Evolutionary conservation across 345 rosid species (phyloP).

Genomic region (Passiflora organensis): DNA sequence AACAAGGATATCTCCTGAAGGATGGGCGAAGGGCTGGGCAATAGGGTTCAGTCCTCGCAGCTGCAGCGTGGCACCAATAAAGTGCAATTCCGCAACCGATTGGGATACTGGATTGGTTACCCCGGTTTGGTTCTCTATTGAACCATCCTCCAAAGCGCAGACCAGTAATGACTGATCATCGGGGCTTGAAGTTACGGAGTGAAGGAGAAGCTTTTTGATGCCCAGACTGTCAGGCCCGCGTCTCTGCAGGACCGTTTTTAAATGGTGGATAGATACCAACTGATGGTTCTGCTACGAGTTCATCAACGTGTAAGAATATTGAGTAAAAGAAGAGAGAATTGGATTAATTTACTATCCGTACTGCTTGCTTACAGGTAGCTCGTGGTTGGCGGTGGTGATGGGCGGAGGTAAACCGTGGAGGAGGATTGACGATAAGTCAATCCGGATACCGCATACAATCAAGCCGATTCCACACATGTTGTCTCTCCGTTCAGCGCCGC

Average conservation of each 20-base stretch:
- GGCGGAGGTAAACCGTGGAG: conserved; percentile 7
- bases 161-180: too few species aligned
- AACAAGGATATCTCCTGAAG: conserved; percentile 49
- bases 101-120: neutral
- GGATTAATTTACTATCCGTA: too few species aligned
- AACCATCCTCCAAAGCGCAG: too few species aligned
- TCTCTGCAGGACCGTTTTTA: conserved; percentile 44
- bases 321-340: too few species aligned
- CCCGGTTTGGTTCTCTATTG: too few species aligned
- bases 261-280: conserved; percentile 57
- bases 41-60: conserved; percentile 59
- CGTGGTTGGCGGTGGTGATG: neutral
- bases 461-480: conserved; percentile 77
- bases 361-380: neutral
- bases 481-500: conserved; percentile 17
- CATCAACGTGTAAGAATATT: too few species aligned
- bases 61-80: conserved; percentile 76
- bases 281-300: too few species aligned
- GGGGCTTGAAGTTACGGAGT: too few species aligned
- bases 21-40: conserved; percentile 60
- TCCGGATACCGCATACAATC: conserved; percentile 45
- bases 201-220: conserved; percentile 32
- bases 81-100: conserved; percentile 47
- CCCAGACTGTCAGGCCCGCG: conserved; percentile 81
- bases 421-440: conserved; percentile 33